Base-by-base conservation (phyloP, 2,329 filamentous ascomycete species). In the Hymenotorrendiella dingleyae region DNA sequence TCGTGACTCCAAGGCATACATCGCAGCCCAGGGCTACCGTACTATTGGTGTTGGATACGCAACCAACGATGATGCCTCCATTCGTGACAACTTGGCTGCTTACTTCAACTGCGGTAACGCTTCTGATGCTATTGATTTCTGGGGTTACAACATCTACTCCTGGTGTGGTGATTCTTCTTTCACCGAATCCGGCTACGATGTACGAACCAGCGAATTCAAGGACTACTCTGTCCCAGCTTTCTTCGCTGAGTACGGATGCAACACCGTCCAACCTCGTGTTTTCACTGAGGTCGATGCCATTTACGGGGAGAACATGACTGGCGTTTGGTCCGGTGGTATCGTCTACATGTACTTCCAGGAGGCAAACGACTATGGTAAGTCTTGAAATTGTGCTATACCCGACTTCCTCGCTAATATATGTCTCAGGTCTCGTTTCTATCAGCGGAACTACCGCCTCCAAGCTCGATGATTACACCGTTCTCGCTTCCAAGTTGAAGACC, bases 101-200 rank as follows among this genome's bases (percentile, higher is more conserved):
- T 98, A 94, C 77, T 96, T 98, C 72, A 90, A 95, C 75, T 98
- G 93, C 63, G 86, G 90, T 47, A 66, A 78, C 48, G 62, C 72
- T 24, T 69, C 72, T 7, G 67, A 68, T 60, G 66, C 84, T 48
- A 95, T 97, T 54, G 93, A 98, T 68, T 97, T 94, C 74, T 98
- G 90, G 86, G 93, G 93, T 46, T 97, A 97, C 83, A 98, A 98
- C 76, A 95, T 97, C 70, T 98, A 98, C 77, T 94, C 90, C 40
- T 98, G 93, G 93, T 98, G 93, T 65, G 93, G 91, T 55, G 66
- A 90, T 56, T 94, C 86, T 61, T 79, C 72, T 58, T 93, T 84
- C 70, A 61, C 72, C 26, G 62, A 73, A 46, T 96, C 93, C 3
- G 87, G 88, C 42, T 98, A 90, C 69, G 73, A 83, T 52, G 74